Evolutionary conservation across 2,329 filamentous ascomycete genomes (phyloP).

Genomic region (Talaromyces sp.): DNA sequence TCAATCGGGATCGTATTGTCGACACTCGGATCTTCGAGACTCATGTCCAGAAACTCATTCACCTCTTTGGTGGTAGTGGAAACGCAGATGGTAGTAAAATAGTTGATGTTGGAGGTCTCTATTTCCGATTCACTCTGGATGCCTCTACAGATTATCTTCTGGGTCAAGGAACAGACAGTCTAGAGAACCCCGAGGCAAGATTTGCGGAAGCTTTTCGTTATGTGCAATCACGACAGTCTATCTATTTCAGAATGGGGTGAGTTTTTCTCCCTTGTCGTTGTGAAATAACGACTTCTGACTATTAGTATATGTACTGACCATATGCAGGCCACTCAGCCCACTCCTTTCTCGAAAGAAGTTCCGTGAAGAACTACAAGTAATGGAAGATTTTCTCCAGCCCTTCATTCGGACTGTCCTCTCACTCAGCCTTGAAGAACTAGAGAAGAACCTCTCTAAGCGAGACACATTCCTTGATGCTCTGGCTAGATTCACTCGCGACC

Average conservation of each 20-base stretch:
- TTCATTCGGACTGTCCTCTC: conserved; percentile 71
- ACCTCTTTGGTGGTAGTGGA: conserved; percentile 53
- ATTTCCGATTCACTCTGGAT: conserved; percentile 63
- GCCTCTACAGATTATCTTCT: conserved; percentile 75
- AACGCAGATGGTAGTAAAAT: conserved; percentile 60
- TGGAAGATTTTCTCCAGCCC: conserved; percentile 70
- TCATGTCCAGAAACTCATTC: conserved; percentile 63
- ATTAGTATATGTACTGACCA: neutral
- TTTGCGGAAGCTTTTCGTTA: conserved; percentile 74
- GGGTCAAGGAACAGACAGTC: conserved; percentile 59
- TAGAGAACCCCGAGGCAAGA: conserved; percentile 54
- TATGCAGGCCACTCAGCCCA: conserved; percentile 51
- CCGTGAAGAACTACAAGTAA: conserved; percentile 57
- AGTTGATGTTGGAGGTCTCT: conserved; percentile 63
- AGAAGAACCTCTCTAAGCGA: conserved; percentile 54
- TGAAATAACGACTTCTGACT: conserved; percentile 11
- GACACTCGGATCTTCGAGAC: conserved; percentile 74
- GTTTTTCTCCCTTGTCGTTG: neutral
- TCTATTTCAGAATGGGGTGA: conserved; percentile 71
- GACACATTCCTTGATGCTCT: conserved; percentile 58
- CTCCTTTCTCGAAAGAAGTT: conserved; percentile 63
- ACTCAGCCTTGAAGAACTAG: conserved; percentile 66
- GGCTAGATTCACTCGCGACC: conserved; percentile 66
- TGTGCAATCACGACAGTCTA: conserved; percentile 70
- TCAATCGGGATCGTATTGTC: conserved; percentile 76